Evolutionary conservation across 805 yeast genomes (phyloP), one percentile per base, ranked within the genome.

Genomic region (Metschnikowia cerradonensis): DNA sequence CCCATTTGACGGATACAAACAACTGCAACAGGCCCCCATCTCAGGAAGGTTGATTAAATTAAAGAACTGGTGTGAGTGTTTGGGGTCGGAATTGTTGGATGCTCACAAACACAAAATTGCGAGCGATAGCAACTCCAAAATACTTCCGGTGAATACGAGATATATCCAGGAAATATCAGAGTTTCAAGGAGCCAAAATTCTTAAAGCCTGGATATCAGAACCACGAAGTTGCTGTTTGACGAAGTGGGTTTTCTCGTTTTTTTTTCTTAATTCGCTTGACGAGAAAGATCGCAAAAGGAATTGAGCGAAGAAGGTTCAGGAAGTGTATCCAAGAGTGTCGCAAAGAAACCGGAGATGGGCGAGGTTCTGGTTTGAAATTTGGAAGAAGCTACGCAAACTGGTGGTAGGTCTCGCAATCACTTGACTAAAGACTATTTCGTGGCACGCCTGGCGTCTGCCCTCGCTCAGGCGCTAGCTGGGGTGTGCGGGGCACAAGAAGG

Each of bases 11-110:
- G 70, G 62, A 11, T 65, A 57, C 42, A 71, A 65, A 56, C 77
- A 72, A 61, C 76, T 70, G 58, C 72, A 72, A 52, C 77, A 73
- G 52, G 60, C 65, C 49, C 78, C 78, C 78, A 73, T 73, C 31
- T 32, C 23, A 13, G 15, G 15, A 42, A 32, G 23, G n/a, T 42
- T 20, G 19, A 30, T 15, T 15, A n/a, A 26, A 15, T 10, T 15
- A 14, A 30, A 8, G 33, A 40, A 23, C 10, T 11, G 20, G 43
- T 30, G 19, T 26, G 34, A 23, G 26, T 15, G 34, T 26, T 26
- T 40, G 15, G 43, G 43, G 10, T 40, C n/a, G 34, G 34, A 40
- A 40, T 40, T 26, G 22, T 20, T 15, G 20, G 34, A 30, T 11
- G 37, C 45, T 42, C 45, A 33, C 45, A 42, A 42, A 42, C 38